These are phyloP conservation scores for Choricystis sp. DNA, from an alignment of 139 green algal species.

Conservation along the genomic window DNA sequence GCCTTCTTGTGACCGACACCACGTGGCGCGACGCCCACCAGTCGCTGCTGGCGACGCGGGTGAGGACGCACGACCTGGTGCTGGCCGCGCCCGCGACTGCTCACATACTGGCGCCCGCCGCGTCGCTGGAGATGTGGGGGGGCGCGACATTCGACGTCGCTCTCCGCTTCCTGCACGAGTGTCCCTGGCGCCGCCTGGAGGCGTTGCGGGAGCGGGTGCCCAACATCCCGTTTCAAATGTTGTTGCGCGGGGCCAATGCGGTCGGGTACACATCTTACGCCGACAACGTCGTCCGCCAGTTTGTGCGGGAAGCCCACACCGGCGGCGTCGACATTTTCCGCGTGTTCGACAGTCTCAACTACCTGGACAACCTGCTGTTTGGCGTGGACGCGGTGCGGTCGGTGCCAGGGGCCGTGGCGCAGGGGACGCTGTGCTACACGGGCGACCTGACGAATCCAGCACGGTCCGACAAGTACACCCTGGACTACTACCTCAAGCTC, in stretches of 20 bases:
- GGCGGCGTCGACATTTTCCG: slow-evolving; percentile 83
- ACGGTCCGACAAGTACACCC: slow-evolving; percentile 44
- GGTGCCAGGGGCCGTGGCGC: slow-evolving; percentile 43
- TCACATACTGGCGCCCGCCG: slow-evolving; percentile 40
- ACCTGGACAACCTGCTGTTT: slow-evolving; percentile 74
- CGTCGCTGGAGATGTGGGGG: slow-evolving; percentile 82
- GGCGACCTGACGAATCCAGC: slow-evolving; percentile 56
- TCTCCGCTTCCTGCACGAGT: slow-evolving; percentile 80
- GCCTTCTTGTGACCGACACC: slow-evolving; percentile 82
- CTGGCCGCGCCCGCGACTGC: slow-evolving; percentile 51
- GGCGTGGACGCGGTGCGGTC: slow-evolving; percentile 55
- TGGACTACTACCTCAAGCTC: slow-evolving; percentile 85
- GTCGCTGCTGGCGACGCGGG: slow-evolving; percentile 48
- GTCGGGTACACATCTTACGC: slow-evolving; percentile 83
- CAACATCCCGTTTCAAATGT: slow-evolving; percentile 93
- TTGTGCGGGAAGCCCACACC: slow-evolving; percentile 42
- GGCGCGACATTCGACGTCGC: slow-evolving; percentile 88
- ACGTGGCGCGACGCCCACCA: slow-evolving; percentile 86
- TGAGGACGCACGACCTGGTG: slow-evolving; percentile 74
- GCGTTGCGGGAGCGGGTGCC: slow-evolving; percentile 61
- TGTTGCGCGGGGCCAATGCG: slow-evolving; percentile 77
- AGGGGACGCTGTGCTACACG: slow-evolving; percentile 89
- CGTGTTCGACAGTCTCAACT: slow-evolving; percentile 74
- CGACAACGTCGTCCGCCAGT: slow-evolving; percentile 67
- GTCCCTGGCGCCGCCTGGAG: slow-evolving; percentile 79